Evolutionary conservation across 1,139 yeast genomes (phyloP).

Genomic region (Saccharomyces hybrid): DNA sequence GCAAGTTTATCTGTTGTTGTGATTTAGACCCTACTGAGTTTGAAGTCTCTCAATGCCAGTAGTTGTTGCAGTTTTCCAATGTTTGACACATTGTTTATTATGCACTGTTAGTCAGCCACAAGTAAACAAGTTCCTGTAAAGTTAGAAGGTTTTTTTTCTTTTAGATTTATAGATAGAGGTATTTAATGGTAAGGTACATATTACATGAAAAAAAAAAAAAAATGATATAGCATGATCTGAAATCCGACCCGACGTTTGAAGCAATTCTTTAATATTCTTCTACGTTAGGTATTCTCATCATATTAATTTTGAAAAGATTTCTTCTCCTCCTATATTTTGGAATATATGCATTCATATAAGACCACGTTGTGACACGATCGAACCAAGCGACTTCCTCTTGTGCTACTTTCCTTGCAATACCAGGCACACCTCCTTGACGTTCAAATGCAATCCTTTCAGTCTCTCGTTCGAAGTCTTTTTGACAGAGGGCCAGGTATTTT

Average conservation of each 20-base stretch:
- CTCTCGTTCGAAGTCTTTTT: slow-evolving; percentile 9
- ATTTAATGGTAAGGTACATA: not conserved
- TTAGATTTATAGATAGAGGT: not conserved
- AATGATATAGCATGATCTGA: not conserved
- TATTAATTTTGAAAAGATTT: not conserved
- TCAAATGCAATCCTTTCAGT: slow-evolving; percentile 10
- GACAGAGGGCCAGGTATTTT: slow-evolving; percentile 11
- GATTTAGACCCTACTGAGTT: not conserved
- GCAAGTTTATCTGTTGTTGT: not conserved
- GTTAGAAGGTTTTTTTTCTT: not conserved
- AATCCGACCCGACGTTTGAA: not conserved
- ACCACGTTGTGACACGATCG: slow-evolving; percentile 13
- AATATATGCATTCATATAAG: slow-evolving; percentile 11
- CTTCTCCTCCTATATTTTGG: slow-evolving; percentile 5
- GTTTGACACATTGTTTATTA: too few species aligned
- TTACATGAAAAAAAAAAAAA: not conserved
- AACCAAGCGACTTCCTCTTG: slow-evolving; percentile 11
- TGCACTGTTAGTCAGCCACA: too few species aligned
- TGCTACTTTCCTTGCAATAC: slow-evolving; percentile 10
- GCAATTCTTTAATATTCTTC: not conserved
- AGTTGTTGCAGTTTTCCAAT: too few species aligned
- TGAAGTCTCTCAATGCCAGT: not conserved
- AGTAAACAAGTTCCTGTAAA: too few species aligned
- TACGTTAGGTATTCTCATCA: not conserved
- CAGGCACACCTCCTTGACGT: slow-evolving; percentile 12